Percentiles rank a stretch among this genome's conserved stretches.
phyloP scores from a whole-genome alignment of 2,329 filamentous ascomycete species.

The Xylariales sp. region DNA sequence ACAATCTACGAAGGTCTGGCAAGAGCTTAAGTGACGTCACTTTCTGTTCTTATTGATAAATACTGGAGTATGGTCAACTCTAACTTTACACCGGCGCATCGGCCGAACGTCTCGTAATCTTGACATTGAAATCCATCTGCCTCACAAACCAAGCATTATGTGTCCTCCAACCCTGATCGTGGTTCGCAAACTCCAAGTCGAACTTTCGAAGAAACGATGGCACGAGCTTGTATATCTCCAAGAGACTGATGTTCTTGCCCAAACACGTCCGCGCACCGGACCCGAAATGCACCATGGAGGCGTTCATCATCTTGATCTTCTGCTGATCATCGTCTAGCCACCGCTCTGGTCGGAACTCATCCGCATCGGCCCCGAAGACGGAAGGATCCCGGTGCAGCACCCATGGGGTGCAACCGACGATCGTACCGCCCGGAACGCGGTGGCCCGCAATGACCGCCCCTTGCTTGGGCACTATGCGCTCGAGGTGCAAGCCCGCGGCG shows the following conservation, averaged over 20 bases:
- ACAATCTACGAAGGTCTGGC: no score
- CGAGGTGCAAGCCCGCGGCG: conserved; percentile 66
- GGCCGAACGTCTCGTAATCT: background rate
- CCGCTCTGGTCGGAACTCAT: conserved; percentile 63
- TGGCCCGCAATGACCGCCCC: conserved; percentile 60
- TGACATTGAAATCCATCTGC: background rate
- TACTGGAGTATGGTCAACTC: no score
- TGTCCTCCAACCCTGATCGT: background rate
- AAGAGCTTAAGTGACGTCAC: no score
- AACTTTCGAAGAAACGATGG: conserved; percentile 60
- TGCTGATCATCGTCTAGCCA: conserved; percentile 52
- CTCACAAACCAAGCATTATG: background rate
- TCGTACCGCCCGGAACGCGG: conserved; percentile 63
- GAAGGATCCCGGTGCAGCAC: conserved; percentile 64
- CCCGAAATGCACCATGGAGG: conserved; percentile 69
- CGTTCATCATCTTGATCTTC: conserved; percentile 62
- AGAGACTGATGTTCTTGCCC: conserved; percentile 61
- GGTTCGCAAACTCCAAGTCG: conserved; percentile 33
- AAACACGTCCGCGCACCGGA: conserved; percentile 67
- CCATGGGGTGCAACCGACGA: conserved; percentile 73
- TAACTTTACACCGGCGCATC: no score
- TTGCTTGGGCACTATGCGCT: conserved; percentile 64
- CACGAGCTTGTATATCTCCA: conserved; percentile 62
- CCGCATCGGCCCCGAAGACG: conserved; percentile 65
- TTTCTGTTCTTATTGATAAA: no score